Evolutionary conservation across 768 basidiomycete species (phyloP).

Genomic region (Dictyophora rubrovolvata): DNA sequence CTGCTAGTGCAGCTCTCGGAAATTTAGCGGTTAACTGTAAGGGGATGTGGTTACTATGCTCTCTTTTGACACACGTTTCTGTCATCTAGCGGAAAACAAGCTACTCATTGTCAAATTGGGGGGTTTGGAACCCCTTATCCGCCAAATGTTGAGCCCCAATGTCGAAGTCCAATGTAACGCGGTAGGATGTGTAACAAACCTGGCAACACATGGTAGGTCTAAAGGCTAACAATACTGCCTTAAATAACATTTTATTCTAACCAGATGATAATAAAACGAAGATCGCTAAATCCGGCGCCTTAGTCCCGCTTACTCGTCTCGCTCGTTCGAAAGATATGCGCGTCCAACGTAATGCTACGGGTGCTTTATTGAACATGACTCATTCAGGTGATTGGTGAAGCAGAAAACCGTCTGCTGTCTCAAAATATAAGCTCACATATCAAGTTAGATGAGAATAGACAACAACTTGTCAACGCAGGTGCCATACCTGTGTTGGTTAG

Average conservation of each 20-base stretch:
- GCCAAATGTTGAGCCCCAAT: slow-evolving; percentile 98
- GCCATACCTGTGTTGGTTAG: slow-evolving; percentile 96
- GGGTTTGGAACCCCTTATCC: slow-evolving; percentile 93
- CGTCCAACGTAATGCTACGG: slow-evolving; percentile 96
- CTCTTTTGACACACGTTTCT: slow-evolving; percentile 11
- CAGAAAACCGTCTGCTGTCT: background rate
- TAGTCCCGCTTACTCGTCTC: slow-evolving; percentile 90
- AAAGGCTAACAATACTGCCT: slow-evolving; percentile 6
- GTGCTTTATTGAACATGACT: slow-evolving; percentile 97
- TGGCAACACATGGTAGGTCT: slow-evolving; percentile 87
- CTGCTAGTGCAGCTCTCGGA: slow-evolving; percentile 93
- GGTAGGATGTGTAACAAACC: slow-evolving; percentile 96
- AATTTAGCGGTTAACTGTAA: slow-evolving; percentile 97
- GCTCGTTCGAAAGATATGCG: slow-evolving; percentile 99
- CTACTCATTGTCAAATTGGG: slow-evolving; percentile 96
- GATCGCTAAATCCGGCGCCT: slow-evolving; percentile 98
- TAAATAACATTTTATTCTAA: slow-evolving; percentile 10
- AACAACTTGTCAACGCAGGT: slow-evolving; percentile 96
- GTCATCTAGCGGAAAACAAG: slow-evolving; percentile 83
- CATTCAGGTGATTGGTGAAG: slow-evolving; percentile 63
- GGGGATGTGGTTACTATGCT: slow-evolving; percentile 23
- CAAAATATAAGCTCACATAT: background rate
- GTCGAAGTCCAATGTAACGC: slow-evolving; percentile 99
- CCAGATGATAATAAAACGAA: slow-evolving; percentile 99
- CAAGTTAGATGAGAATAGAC: slow-evolving; percentile 83